Evolutionary conservation across 2,329 filamentous ascomycete genomes (phyloP), one percentile per base, ranked within the genome.

Genomic region (Pseudopithomyces chartarum): DNA sequence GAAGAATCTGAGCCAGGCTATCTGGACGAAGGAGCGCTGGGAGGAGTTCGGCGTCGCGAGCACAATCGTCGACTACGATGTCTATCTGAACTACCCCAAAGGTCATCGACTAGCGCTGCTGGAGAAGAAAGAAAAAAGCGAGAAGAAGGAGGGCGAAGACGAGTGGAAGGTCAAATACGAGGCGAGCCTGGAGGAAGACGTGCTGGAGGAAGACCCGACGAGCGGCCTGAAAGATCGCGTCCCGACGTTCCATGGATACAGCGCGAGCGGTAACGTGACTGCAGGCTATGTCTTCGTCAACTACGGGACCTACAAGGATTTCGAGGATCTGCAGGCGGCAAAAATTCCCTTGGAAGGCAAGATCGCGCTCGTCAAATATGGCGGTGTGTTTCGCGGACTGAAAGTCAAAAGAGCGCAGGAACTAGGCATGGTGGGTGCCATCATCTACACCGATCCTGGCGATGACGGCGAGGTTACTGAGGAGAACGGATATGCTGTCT

Each of bases 241-340:
- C 22, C 92, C 94, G 1, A 94, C 90, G 0, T 98, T 98, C 79
- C 94, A 98, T 71, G 95, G 94, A 52, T 98, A 97, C 76, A 96
- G 92, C 3, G 92, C 92, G 4, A 93, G 83, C 58, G 94, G 94
- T 26, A 96, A 98, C 73, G 94, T 96, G 46, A 97, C 94, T 0
- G 92, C 87, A 2, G 85, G 87, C 13, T 95, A 91, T 63, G 90
- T 97, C 32, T 98, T 89, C 69, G 92, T 91, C 73, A 97, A 97
- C 76, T 96, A 95, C 69, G 94, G 93, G 51, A 95, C 90, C 0
- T 96, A 88, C 70, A 79, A 84, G 61, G 94, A 98, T 72, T 98
- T 88, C 63, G 89, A 95, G 65, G 92, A 96, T 61, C 82, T 98
- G 13, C 70, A 89, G 42, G 83, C 86, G 38, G 89, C 90, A 36